Base-by-base conservation (phyloP, 2,329 filamentous ascomycete species). In the Aureobasidium zeae region DNA sequence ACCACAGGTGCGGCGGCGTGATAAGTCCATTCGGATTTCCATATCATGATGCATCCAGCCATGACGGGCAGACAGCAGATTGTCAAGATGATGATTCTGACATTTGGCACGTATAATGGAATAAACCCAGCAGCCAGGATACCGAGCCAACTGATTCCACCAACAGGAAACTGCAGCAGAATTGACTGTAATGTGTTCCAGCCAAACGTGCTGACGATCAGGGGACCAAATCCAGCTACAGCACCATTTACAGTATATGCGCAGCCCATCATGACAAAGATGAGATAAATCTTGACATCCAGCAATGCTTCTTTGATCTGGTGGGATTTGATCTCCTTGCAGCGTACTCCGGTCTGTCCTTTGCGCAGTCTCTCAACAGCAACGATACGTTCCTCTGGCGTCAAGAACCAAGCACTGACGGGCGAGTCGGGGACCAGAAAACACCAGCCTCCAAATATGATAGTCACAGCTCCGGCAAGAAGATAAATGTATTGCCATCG, bases 211-310 rank as follows among this genome's bases (percentile, higher is more conserved):
- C 72, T 77, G 1, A 86, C 79, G 48, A 85, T 85, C 1, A 85
- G 63, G 0, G 81, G 80, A 0, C 81, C 81, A 54, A 85, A 85
- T 1, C 80, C 80, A 25, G 71, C 74, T 9, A 85, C 76, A 5
- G 80, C 81, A 8, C 81, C 81, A 53, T 85, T 85, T 48, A 84
- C 74, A 0, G 78, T 82, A 53, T 84, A 82, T 48, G 78, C 79
- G 0, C 77, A 74, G 1, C 74, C 76, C 78, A 55, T 51, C 35
- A 56, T 54, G 2, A 61, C 19, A 28, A 47, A 47, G 11, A 53
- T 33, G 13, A 57, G 29, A 50, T 54, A 60, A 7, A 54, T 50
- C 11, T 52, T 48, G 13, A 54, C 44, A 29, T 59, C 56, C 19
- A 32, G 34, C 15, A 57, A 16, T 8, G 55, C 50, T 31, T 57